Base-by-base conservation (phyloP, 192 early-diverging fungal genomes). In the Coemansia reversa region DNA sequence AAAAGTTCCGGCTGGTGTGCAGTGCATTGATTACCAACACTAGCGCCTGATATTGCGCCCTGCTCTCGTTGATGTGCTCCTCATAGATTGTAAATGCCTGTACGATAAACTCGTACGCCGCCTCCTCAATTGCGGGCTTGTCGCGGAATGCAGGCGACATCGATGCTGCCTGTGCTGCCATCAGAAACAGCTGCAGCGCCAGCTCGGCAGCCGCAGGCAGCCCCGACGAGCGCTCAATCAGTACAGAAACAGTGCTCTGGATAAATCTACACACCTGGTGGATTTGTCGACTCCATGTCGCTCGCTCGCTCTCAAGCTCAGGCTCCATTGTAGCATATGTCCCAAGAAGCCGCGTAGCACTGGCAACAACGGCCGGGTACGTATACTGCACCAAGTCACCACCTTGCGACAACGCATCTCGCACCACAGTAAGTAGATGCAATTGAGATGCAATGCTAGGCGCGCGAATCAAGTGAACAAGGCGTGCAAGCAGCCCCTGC, bases 51-150 rank as follows among this genome's bases (percentile, higher is more conserved):
- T 89, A 92, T 77, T 98, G 96, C 19, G 90, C 90, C 60, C 89
- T 86, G 55, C 93, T 94, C 56, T 97, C 96, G 30, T 90, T 92
- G 58, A 98, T 92, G 24, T 91, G 88, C 62, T 99, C 95, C 74
- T 99, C 98, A 71, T 97, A 99, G 52, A 95, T 88, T 1, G 93
- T 96, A 58, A 99, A 92, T 20, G 96, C 95, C 86, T 96, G 89
- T 6, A 96, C 95, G 76, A 98, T 88, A 78, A 98, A 96, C 75
- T 99, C 98, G 76, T 98, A 99, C 9, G 88, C 87, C n/a, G 94
- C 84, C 62, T 98, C 96, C 67, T 97, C 95, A 69, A 93, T 87
- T 6, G 92, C 87, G 16, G 86, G 84, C 70, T 94, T 91, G 24
- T 58, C 70, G 54, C 74, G 74, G 63, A 82, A 82, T 11, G 75